phyloP scores from a whole-genome alignment of 306 rosid genomes.

The Rosa chinensis region DNA sequence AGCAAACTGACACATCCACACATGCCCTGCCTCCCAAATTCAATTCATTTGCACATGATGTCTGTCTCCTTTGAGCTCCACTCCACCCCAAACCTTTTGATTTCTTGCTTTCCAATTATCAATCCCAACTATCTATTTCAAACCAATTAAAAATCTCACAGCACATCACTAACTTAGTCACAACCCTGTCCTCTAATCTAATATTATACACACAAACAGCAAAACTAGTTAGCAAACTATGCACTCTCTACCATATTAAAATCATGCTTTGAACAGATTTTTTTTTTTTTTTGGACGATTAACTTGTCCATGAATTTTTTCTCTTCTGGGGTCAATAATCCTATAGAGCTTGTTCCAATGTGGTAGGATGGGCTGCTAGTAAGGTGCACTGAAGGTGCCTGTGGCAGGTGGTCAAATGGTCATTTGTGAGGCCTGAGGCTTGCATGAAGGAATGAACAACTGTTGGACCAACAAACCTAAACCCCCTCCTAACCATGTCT shows the following conservation, averaged over 20 bases:
- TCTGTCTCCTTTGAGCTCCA: constrained; percentile 50
- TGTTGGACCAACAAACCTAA: constrained; percentile 92
- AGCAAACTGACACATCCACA: constrained; percentile 75
- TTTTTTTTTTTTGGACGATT: constrained; percentile 22
- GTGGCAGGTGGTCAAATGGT: constrained; percentile 84
- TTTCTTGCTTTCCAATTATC: constrained; percentile 19
- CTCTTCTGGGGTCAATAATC: constrained; percentile 19
- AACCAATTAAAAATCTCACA: constrained; percentile 24
- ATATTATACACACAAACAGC: constrained; percentile 49
- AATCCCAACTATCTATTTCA: constrained; percentile 25
- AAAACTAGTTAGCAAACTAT: constrained; percentile 55
- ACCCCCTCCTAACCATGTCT: constrained; percentile 91
- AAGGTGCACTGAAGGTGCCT: constrained; percentile 77
- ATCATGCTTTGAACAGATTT: constrained; percentile 22
- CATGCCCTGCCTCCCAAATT: constrained; percentile 80
- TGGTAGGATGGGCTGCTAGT: constrained; percentile 33
- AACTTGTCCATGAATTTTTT: constrained; percentile 15
- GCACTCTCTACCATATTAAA: constrained; percentile 33
- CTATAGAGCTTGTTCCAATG: constrained; percentile 33
- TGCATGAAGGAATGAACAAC: constrained; percentile 96
- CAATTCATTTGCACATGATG: constrained; percentile 73
- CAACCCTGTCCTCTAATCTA: constrained; percentile 29
- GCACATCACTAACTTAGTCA: constrained; percentile 16
- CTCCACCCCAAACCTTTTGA: constrained; percentile 26
- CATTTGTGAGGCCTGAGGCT: constrained; percentile 89